Evolutionary conservation across 2,329 filamentous ascomycete species (phyloP).

Genomic region (Oidium heveae): DNA sequence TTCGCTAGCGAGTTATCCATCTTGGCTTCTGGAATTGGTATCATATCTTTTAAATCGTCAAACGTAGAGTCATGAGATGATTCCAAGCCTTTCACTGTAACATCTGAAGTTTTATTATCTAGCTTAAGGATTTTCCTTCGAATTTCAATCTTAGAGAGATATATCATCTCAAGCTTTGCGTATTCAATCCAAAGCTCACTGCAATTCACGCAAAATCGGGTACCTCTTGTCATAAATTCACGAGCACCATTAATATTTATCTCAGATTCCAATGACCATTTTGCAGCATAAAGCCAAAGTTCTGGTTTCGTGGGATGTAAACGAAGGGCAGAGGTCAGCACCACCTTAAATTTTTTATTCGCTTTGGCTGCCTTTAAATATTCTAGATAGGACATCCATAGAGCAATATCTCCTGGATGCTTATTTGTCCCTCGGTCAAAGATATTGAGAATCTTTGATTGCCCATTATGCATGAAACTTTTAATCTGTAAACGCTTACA

Average conservation of each 20-base stretch:
- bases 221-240: conserved; percentile 66
- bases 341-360: conserved; percentile 36
- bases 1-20: conserved; percentile 19
- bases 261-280: conserved; percentile 49
- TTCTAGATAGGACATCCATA: conserved; percentile 81
- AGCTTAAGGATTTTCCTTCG: conserved; percentile 43
- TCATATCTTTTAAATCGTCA: conserved; percentile 19
- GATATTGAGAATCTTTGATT: conserved; percentile 67
- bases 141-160: conserved; percentile 56
- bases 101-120: conserved; percentile 21
- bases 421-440: conserved; percentile 67
- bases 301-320: conserved; percentile 65
- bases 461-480: conserved; percentile 40
- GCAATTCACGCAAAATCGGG: conserved; percentile 64
- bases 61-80: conserved; percentile 15
- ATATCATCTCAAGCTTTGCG: conserved; percentile 75
- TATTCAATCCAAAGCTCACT: conserved; percentile 70
- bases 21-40: conserved; percentile 30
- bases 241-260: conserved; percentile 73
- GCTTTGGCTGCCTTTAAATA: conserved; percentile 48
- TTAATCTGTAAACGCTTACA: conserved; percentile 60
- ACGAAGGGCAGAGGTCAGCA: conserved; percentile 45
- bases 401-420: conserved; percentile 52
- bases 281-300: conserved; percentile 67
- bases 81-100: conserved; percentile 21